Evolutionary conservation across 208 protist genomes (phyloP), one percentile per base, ranked within the genome.

Genomic region (Trypanosomatidae sp.): DNA sequence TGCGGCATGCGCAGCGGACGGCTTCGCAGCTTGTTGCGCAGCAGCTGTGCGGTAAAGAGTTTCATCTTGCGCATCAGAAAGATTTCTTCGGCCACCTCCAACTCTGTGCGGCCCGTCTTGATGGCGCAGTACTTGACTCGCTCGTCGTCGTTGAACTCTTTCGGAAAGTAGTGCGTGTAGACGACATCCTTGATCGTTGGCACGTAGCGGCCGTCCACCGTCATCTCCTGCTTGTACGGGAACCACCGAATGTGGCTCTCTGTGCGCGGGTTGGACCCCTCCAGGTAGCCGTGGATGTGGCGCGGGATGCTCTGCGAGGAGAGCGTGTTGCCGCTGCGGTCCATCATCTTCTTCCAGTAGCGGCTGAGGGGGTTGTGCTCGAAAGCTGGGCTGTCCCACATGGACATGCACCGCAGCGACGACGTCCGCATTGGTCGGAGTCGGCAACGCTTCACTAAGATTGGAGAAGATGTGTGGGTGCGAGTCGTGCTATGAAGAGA

Each of bases 61-160:
- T 91, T 91, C 76, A 96, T 94, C 71, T 94, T 93, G 33, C 91
- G 85, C 91, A 96, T 96, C 17, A 94, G 80, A 74, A 91, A 96
- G n/a, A 96, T 85, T 73, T 96, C 89, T 53, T 94, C 90, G 1
- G 91, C 91, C 13, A 96, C 75, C 66, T 96, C 89, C 59, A 94
- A 56, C 74, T 96, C 89, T 1, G 80, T 78, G 19, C 91, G 80
- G 0, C 88, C 85, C 30, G 89, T 96, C 62, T 93, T 92, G 46
- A 96, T 71, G n/a, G n/a, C n/a, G n/a, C n/a, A n/a, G 77, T 96
- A 96, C 76, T 92, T 94, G 8, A 96, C 91, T 39, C 88, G 75
- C 73, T 93, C 84, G 53, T 96, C 91, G 73, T 96, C 91, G 73
- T 87, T 84, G 55, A 91, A 80, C 72, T 94, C 86, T 8, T 76